These are phyloP conservation scores for Epichloe gansuensis DNA, from an alignment of 2,329 filamentous ascomycete species.

Conservation along the genomic window DNA sequence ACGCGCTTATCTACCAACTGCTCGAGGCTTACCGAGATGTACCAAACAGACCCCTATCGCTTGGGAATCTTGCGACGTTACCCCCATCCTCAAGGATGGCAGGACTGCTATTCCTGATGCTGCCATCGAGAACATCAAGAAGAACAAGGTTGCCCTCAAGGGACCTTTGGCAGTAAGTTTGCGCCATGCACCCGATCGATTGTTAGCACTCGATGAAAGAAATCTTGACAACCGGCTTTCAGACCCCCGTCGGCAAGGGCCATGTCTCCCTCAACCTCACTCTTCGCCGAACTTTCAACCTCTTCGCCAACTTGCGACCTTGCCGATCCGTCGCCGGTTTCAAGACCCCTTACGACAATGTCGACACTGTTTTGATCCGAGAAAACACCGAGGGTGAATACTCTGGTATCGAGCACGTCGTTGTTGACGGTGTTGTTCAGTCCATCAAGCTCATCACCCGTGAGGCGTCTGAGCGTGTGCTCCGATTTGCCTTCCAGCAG, in stretches of 20 bases:
- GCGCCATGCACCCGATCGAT: not conserved
- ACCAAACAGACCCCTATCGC: constrained; percentile 66
- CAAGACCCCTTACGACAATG: constrained; percentile 96
- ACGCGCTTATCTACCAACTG: not conserved
- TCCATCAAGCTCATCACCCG: constrained; percentile 99
- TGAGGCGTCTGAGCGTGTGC: constrained; percentile 86
- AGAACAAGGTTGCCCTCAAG: constrained; percentile 96
- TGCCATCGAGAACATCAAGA: constrained; percentile 84
- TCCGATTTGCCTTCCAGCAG: constrained; percentile 97
- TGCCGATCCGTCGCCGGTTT: constrained; percentile 94
- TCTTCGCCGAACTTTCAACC: constrained; percentile 97
- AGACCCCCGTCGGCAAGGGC: constrained; percentile 95
- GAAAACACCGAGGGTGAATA: constrained; percentile 99
- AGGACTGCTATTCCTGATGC: constrained; percentile 89
- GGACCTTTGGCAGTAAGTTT: constrained; percentile 77
- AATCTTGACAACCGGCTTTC: constrained; percentile 3
- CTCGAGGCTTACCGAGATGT: not conserved
- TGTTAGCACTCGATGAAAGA: not conserved
- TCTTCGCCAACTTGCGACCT: constrained; percentile 97
- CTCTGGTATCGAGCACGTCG: constrained; percentile 96
- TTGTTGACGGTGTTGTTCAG: constrained; percentile 95
- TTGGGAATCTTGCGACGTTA: constrained; percentile 97
- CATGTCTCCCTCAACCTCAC: constrained; percentile 98
- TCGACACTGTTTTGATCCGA: constrained; percentile 94
- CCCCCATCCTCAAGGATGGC: constrained; percentile 84